phyloP scores from a whole-genome alignment of 1,284 basidiomycete genomes.

The Marasmius fiardii region DNA sequence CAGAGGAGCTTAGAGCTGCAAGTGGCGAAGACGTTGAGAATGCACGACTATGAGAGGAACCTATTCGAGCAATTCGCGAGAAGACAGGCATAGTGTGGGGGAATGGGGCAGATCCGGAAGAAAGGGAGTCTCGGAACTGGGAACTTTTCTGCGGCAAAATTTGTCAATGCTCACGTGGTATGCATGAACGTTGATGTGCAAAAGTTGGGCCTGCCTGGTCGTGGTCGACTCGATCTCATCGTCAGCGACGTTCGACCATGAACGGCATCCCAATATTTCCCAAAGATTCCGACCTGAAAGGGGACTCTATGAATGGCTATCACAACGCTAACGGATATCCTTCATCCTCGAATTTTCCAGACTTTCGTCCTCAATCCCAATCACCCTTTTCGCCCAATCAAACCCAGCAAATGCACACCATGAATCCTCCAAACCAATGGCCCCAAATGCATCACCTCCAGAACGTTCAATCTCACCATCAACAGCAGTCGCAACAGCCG shows the following conservation, averaged over 20 bases:
- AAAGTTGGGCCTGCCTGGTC: not conserved
- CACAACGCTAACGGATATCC: constrained; percentile 17
- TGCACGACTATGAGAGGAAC: constrained; percentile 24
- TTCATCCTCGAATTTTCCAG: constrained; percentile 30
- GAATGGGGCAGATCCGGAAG: constrained; percentile 7
- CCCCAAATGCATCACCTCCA: not conserved
- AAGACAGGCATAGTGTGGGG: constrained; percentile 30
- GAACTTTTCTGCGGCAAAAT: not conserved
- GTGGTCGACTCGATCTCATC: not conserved
- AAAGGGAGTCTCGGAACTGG: not conserved
- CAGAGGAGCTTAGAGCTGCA: constrained; percentile 47
- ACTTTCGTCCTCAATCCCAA: constrained; percentile 20
- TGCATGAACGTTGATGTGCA: not conserved
- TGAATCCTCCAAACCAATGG: constrained; percentile 8
- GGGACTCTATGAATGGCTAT: not conserved
- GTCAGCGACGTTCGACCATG: not conserved
- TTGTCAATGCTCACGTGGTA: not conserved
- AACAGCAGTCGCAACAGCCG: constrained; percentile 9
- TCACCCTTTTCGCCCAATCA: constrained; percentile 2
- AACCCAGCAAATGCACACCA: constrained; percentile 12
- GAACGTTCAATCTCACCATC: not conserved
- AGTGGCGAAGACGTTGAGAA: constrained; percentile 43
- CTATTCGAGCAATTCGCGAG: constrained; percentile 32
- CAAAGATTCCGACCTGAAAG: not conserved
- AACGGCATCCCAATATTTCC: constrained; percentile 4